Base-by-base conservation (phyloP, 495 filamentous ascomycete species). In the Parachaetomium inaequale region DNA sequence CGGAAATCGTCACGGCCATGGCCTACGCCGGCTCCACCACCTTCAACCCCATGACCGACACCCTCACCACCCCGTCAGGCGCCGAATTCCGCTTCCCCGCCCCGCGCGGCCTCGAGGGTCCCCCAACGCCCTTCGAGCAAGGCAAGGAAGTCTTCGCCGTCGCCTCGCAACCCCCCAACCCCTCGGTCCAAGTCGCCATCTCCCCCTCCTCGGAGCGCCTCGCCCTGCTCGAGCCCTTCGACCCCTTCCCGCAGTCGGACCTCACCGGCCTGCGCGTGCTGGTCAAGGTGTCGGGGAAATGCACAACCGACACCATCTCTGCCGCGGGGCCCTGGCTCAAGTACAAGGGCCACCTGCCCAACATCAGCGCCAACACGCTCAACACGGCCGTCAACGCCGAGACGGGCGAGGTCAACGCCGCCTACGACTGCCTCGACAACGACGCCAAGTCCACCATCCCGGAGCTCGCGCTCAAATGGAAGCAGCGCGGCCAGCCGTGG, bases 301-400 rank as follows among this genome's bases (percentile, higher is more conserved):
- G 94, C 84, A 96, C 94, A 38, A 98, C 94, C 36, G 94, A 98
- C 76, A 96, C 94, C 62, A 98, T 98, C 74, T 97, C 93, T 23
- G 94, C 93, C 7, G 94, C 94, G 3, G 94, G 94, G 7, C 93
- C 93, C 4, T 98, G 94, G 94, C 82, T 98, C 38, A 98, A 97
- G 76, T 98, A 96, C 85, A 98, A 98, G 82, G 94, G 94, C 64
- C 94, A 98, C 74, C 84, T 98, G 34, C 91, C 93, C 72, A 98
- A 98, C 79, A 98, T 98, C 79, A 88, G 85, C 63, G 90, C 86
- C 65, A 98, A 98, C 82, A 98, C 94, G 0, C 85, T 98, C 47
- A 96, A 96, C 75, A 92, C 91, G 29, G 94, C 94, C 62, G 84
- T 90, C 67, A 96, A 96, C 74, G 92, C 90, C 28, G 92, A 86